Base-by-base conservation (phyloP, 805 yeast genomes). In the Suhomyces canberraensis region DNA sequence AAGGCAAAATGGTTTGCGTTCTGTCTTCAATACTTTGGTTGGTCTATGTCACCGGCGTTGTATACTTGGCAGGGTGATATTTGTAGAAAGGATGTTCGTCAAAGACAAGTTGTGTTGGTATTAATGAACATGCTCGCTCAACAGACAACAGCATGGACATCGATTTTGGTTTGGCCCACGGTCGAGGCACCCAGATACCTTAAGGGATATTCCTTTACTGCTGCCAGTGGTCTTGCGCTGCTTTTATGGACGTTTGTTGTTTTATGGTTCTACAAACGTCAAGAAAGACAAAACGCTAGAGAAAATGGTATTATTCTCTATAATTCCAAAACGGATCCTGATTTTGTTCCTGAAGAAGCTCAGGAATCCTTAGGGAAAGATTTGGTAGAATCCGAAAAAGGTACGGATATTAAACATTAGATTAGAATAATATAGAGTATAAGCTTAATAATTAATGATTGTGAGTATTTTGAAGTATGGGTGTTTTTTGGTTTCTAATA, bases 1-100 rank as follows among this genome's bases (percentile, higher is more conserved):
- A 19, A 47, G 9, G 52, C 54, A 17, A 52, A 51, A 35, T 52
- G 56, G 56, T 52, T 51, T 39, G 56, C 57, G 4, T 52, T 47
- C 46, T 44, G 51, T 37, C 29, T 52, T 33, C 51, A 46, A 16
- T 52, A 52, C 35, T 48, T 52, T 15, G 49, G 48, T 8, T 42
- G 52, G 44, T 47, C 56, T 25, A 44, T 52, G 46, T 50, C 53
- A 3, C 50, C 56, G 1, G 52, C 49, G 8, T 33, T 52, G 30
- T 52, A 51, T 44, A 36, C 51, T 15, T 52, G 57, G 57, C 50
- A 47, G 20, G 52, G 50, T 20, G 56, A 51, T 29, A 51, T 52
- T 8, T 45, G 52, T 20, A 43, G 56, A 6, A 36, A 48, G 16
- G 50, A 52, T 28, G 46, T 51, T 2, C 52, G 46, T 16, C 47